These are phyloP conservation scores for Yamadazyma phyllophila DNA, from an alignment of 805 yeast species.

Conservation along the genomic window DNA sequence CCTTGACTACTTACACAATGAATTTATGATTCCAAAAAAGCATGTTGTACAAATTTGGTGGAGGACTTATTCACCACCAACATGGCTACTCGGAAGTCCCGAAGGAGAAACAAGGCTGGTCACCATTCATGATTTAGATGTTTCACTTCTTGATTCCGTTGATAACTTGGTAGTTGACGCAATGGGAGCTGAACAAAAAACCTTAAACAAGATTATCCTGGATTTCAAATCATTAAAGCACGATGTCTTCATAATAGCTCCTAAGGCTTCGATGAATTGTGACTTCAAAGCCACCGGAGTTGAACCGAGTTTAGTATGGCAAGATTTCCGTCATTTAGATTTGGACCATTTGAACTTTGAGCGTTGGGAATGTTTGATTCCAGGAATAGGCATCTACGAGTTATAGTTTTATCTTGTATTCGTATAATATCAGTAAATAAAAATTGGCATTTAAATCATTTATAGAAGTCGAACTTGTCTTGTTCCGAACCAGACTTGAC, in stretches of 20 bases:
- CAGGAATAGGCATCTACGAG: constrained; percentile 63
- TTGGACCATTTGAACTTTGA: constrained; percentile 63
- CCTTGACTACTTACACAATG: constrained; percentile 37
- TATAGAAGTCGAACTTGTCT: constrained; percentile 97
- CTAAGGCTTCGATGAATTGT: constrained; percentile 33
- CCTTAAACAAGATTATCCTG: constrained; percentile 14
- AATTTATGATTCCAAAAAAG: background rate
- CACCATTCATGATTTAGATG: constrained; percentile 3
- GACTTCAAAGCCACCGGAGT: constrained; percentile 13
- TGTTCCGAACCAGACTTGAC: constrained; percentile 94
- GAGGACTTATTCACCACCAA: constrained; percentile 93
- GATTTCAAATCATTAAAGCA: constrained; percentile 4
- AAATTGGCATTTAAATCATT: constrained; percentile 37
- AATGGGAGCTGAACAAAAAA: constrained; percentile 42
- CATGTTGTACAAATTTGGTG: constrained; percentile 68
- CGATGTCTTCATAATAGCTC: constrained; percentile 33
- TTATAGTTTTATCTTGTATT: constrained; percentile 17
- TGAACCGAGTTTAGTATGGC: constrained; percentile 19
- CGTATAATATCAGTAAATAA: constrained; percentile 3
- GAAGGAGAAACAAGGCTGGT: constrained; percentile 7
- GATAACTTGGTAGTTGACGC: constrained; percentile 39
- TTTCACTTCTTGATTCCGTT: background rate
- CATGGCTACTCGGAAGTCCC: constrained; percentile 63
- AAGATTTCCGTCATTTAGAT: constrained; percentile 54
- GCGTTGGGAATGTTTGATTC: constrained; percentile 48